Base-by-base conservation (phyloP, 805 yeast genomes). In the Wickerhamiella slavikovae region DNA sequence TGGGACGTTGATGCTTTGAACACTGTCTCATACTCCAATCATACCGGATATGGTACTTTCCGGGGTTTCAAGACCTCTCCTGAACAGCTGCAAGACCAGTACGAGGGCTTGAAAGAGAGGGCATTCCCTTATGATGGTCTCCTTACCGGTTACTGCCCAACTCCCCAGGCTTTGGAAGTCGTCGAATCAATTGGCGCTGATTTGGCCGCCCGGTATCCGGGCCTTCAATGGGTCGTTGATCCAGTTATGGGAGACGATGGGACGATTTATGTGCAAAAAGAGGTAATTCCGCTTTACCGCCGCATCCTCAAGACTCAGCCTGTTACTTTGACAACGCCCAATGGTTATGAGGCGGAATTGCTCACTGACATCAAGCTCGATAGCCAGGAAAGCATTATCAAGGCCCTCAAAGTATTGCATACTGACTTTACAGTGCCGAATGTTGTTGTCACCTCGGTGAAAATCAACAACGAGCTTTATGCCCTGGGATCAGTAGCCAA, bases 191-290 rank as follows among this genome's bases (percentile, higher is more conserved):
- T 69, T 2, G 55, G 62, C 35, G 10, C 35, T 30, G 35, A 48
- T 54, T 28, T 53, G 52, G 28, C 44, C 39, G 25, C 29, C 30
- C 27, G 44, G 41, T 29, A 37, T 44, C 28, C 48, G 23, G 40
- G 21, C 15, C 19, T 40, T 13, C 24, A 64, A 12, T 69, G 85
- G 71, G 60, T 83, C 4, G 47, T 85, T 29, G 96, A 85, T 48
- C 96, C 96, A 1, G 89, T 85, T 1, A 53, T 85, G 47, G 96
- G 96, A 9, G 96, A 85, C 45, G 73, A 79, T 41, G 94, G 93
- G 1, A 62, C 57, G 33, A 50, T 82, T 3, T 85, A 85, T 47
- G 93, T 85, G 18, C 33, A 46, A 12, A 57, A 58, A 22, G 57
- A 55, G 21, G 70, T 66, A 2, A 62, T 76, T 4, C 73, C 91